Base-by-base conservation (phyloP, 495 filamentous ascomycete species). In the Aspergillus leporis region DNA sequence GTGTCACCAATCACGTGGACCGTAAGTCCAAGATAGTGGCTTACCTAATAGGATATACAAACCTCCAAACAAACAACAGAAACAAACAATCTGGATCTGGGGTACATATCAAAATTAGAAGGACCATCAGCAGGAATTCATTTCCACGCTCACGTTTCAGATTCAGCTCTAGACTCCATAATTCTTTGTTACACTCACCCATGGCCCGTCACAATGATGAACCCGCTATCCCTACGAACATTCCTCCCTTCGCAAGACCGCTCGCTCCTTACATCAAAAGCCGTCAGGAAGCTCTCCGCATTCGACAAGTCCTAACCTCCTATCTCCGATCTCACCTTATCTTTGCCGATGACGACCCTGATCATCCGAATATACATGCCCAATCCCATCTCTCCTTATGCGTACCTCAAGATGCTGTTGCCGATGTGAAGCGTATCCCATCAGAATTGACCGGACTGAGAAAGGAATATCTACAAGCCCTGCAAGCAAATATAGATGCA, bases 401-500 rank as follows among this genome's bases (percentile, higher is more conserved):
- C 55, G 71, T 68, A n/a, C 71, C 78, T 9, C 55, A 66, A 32
- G 69, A 75, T 52, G 68, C 67, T 34, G 68, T 73, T 47, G 51
- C 58, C 9, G 68, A 66, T 18, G 77, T 81, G 41, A 73, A 73
- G 53, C 71, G 66, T 21, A 69, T 74, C 40, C 75, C 77, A 19
- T 51, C 63, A 47, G 74, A 77, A 18, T 23, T 81, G 13, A 64
- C 72, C 32, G 77, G 75, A 13, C 61, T 77, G 47, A 60, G 76
- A 58, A 79, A 64, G 57, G 75, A 84, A 57, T 89, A 87, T 54
- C 66, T 87, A 45, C 72, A 85, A 41, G 84, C 84, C 4, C 66
- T 87, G n/a, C 74, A 75, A 55, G 83, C 78, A 40, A 86, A 87
- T 60, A 67, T 85, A 36, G 74, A 77, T 41, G 83, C 84, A 14